Percentiles rank a stretch among this genome's conserved stretches.
Evolutionary conservation across 345 rosid species (phyloP).

Genomic region (Heritiera fomes): DNA sequence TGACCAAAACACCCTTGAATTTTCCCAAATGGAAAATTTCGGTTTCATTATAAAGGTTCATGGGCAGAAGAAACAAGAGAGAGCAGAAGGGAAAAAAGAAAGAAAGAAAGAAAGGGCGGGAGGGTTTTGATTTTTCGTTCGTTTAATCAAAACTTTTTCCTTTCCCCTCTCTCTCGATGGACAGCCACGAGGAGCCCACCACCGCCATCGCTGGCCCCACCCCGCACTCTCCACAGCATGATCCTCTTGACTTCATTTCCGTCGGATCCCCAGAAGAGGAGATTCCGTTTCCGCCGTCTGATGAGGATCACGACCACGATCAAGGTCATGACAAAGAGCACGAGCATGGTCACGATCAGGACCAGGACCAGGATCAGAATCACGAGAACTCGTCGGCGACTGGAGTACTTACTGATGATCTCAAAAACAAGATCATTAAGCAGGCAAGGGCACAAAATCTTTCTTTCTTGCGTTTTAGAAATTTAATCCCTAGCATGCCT

Average conservation of each 20-base stretch:
- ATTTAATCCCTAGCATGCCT: neutral
- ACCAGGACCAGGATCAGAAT: conserved; percentile 36
- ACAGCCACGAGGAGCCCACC: conserved; percentile 29
- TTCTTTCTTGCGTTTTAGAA: neutral
- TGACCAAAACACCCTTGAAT: conserved; percentile 5
- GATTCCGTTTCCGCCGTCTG: conserved; percentile 36
- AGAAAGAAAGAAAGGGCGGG: conserved; percentile 26
- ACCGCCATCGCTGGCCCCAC: conserved; percentile 23
- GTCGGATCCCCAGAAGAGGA: conserved; percentile 43
- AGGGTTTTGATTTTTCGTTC: conserved; percentile 17
- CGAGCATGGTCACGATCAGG: conserved; percentile 34
- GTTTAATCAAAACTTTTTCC: conserved; percentile 15
- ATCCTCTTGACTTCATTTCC: conserved; percentile 31
- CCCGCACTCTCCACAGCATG: conserved; percentile 25
- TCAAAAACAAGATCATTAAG: conserved; percentile 63
- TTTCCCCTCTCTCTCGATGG: conserved; percentile 37
- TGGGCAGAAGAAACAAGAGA: neutral
- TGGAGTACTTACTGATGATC: conserved; percentile 43
- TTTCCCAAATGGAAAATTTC: neutral
- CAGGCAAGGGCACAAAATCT: conserved; percentile 40
- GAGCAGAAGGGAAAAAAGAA: conserved; percentile 1
- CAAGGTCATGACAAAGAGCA: conserved; percentile 24
- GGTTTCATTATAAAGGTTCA: neutral
- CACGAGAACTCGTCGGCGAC: conserved; percentile 25
- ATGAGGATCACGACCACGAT: conserved; percentile 40